Conservation (phyloP, 1,284 basidiomycete species). For the Ustilago bromivora region DNA sequence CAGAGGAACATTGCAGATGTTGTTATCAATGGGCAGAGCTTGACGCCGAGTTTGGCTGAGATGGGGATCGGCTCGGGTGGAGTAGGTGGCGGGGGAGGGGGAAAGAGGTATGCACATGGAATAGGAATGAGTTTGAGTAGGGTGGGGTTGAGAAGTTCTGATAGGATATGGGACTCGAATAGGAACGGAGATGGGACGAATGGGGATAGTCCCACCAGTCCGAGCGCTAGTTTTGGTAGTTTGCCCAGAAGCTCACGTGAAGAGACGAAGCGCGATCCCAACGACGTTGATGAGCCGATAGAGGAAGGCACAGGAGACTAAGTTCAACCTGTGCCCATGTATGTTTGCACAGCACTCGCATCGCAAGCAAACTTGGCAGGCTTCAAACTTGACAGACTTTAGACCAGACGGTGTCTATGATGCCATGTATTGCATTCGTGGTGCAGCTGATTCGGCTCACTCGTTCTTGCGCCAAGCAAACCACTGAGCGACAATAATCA, state of each 20-base stretch:
- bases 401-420: not conserved
- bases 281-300: not conserved
- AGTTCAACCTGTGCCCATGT: not conserved
- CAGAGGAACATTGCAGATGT: slow-evolving; percentile 39
- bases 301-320: not conserved
- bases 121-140: slow-evolving; percentile 46
- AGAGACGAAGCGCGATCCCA: not conserved
- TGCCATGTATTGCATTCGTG: not conserved
- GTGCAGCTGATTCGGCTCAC: not conserved
- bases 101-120: slow-evolving; percentile 28
- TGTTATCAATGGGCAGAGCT: slow-evolving; percentile 34
- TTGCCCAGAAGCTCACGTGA: slow-evolving; percentile 8
- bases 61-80: slow-evolving; percentile 17
- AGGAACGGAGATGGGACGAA: not conserved
- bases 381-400: too few species aligned
- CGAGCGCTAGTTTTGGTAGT: slow-evolving; percentile 19
- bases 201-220: slow-evolving; percentile 10
- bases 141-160: slow-evolving; percentile 46
- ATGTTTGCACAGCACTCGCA: not conserved
- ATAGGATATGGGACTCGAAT: slow-evolving; percentile 42
- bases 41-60: slow-evolving; percentile 22
- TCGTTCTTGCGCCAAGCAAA: slow-evolving; percentile 50
- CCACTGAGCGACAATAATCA: slow-evolving; percentile 65
- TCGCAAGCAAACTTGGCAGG: too few species aligned
- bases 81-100: not conserved